Evolutionary conservation across 768 basidiomycete species (phyloP), one percentile per base, ranked within the genome.

Genomic region (Tephrocybe sp.): DNA sequence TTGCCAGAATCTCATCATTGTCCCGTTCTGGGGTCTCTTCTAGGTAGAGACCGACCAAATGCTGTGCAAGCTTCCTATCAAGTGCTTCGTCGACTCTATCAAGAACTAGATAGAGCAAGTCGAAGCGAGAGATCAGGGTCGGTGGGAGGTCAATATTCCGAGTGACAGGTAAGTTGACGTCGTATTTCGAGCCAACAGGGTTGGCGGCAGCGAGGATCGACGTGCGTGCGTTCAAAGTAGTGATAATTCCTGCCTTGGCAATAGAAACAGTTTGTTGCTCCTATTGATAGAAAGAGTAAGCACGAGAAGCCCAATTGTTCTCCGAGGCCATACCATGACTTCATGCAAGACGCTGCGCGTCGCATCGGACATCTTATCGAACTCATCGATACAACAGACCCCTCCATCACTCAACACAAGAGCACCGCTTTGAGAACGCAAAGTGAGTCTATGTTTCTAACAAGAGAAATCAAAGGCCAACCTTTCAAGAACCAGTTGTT

Each of bases 181-280:
- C 90, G 72, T 98, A 98, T 66, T 92, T 93, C 0, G 93, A 95
- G 15, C 91, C 93, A 23, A 98, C 90, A 1, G 97, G 97, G 65
- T 99, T 98, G 20, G 97, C 97, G 5, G 95, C 97, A 1, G 97
- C 97, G 9, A 99, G 78, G 58, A 99, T 94, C 0, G 96, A 98
- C 0, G 97, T 98, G n/a, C 97, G 80, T 0, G 97, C 97, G 61
- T 99, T 99, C 52, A 99, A 77, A 0, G 97, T 99, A 0, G 97
- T 98, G 63, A 98, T 98, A 58, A 99, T 99, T 9, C 97, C 97
- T 0, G 97, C 97, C 71, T 98, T 99, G 5, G 97, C 97, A 55
- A 98, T 96, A 3, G 95, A 98, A 17, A 98, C 96, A 1, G 96
- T 98, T 85, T 98, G 95, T 85, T 98, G 95, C 81, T 98, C 95